Evolutionary conservation across 2,329 filamentous ascomycete genomes (phyloP).

Genomic region (Microdochium bolleyi): DNA sequence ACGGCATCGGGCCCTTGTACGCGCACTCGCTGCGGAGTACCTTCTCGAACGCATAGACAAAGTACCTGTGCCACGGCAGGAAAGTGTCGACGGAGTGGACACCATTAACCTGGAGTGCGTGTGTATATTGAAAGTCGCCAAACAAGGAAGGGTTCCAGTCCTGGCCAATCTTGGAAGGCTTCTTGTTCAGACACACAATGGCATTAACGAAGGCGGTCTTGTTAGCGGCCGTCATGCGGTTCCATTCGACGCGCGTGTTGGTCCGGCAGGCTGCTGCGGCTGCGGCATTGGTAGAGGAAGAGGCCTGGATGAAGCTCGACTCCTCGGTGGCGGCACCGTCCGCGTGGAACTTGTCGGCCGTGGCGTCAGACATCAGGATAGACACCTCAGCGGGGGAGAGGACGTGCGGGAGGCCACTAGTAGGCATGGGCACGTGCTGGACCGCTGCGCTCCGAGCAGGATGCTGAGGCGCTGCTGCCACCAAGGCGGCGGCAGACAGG

Average conservation of each 20-base stretch:
- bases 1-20: conserved; percentile 19
- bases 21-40: conserved; percentile 21
- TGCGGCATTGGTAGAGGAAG: not conserved
- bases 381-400: not conserved
- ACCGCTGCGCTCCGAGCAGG: not conserved
- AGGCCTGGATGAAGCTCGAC: not conserved
- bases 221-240: not conserved
- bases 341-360: not conserved
- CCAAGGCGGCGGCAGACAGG: not conserved
- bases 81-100: conserved; percentile 23
- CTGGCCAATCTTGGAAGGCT: not conserved
- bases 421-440: not conserved
- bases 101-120: conserved; percentile 19
- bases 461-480: not conserved
- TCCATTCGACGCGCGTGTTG: not conserved
- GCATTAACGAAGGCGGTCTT: not conserved
- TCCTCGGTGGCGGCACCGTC: not conserved
- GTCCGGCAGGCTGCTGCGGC: not conserved
- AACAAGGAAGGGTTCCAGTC: conserved; percentile 21
- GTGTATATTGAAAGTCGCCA: conserved; percentile 21
- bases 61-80: conserved; percentile 24
- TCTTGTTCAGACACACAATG: not conserved
- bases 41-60: conserved; percentile 19
- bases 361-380: not conserved
- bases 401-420: not conserved